Base-by-base conservation (phyloP, 139 green algal species). In the Chlamydomonas schloesseri region DNA sequence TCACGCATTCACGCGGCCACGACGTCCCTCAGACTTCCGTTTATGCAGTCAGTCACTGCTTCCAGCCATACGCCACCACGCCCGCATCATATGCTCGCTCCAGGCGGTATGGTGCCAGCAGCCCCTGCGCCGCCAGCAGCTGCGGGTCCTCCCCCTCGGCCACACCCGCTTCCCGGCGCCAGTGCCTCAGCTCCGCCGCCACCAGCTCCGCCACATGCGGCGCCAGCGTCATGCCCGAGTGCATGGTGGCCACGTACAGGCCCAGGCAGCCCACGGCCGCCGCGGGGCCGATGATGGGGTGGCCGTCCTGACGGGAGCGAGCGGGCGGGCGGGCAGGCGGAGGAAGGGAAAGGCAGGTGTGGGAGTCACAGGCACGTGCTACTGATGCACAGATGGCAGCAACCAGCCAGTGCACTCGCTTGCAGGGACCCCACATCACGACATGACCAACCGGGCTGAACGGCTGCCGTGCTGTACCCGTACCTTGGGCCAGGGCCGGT, bases 171-270 rank as follows among this genome's bases (percentile, higher is more conserved):
- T 64, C 60, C 8, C 18, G 23, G n/a, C 72, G 60, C 76, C 76
- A 83, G n/a, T 70, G 53, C 60, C 28, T 8, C 26, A 73, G 60
- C 76, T 83, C 60, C 34, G 34, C 28, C 14, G 60, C 76, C 60
- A 71, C 76, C 76, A 73, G 60, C 26, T 34, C 21, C 23, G n/a
- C 60, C 36, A 83, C 76, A 37, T 83, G 60, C 1, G 76, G 76
- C 37, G 76, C 76, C 42, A 83, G 62, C 0, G 60, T 83, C 26
- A 83, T 34, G 31, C 76, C 76, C 26, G 26, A 50, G 76, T 83
- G 76, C 76, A 83, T 83, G 13, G 36, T 46, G 33, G 76, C 76
- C 29, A 83, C 20, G 76, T 83, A 83, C 33, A 83, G 76, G 10
- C 76, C 76, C 11, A 20, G 76, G 73, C 73, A 81, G 73, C 14